These are phyloP conservation scores for Candida krabiensis DNA, from an alignment of 805 yeast genomes.

Conservation along the genomic window DNA sequence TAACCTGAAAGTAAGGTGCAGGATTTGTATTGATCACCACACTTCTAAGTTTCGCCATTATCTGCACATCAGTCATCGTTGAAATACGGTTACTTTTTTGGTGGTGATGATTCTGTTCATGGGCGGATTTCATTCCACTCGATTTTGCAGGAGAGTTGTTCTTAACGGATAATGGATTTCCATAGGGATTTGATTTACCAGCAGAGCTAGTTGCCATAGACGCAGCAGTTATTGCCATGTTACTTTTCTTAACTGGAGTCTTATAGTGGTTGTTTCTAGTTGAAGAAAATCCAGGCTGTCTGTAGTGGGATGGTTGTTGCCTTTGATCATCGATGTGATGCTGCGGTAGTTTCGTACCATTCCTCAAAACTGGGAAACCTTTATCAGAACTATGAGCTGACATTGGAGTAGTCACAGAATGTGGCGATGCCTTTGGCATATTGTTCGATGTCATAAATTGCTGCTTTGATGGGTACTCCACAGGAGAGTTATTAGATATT, in stretches of 20 bases:
- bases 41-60: conserved; percentile 74
- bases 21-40: conserved; percentile 89
- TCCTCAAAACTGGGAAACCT: conserved; percentile 2
- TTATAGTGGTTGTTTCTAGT: conserved; percentile 17
- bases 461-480: conserved; percentile 10
- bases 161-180: conserved; percentile 27
- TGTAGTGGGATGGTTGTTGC: conserved; percentile 13
- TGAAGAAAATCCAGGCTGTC: conserved; percentile 7
- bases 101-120: conserved; percentile 6
- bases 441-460: background rate
- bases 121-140: conserved; percentile 22
- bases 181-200: conserved; percentile 14
- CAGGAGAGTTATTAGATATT: background rate
- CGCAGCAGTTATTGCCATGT: conserved; percentile 35
- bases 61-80: conserved; percentile 81
- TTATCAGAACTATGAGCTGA: background rate
- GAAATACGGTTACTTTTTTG: conserved; percentile 52
- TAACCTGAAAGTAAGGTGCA: conserved; percentile 70
- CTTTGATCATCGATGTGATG: conserved; percentile 24
- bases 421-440: conserved; percentile 5
- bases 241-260: conserved; percentile 15
- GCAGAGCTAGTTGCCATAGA: conserved; percentile 33
- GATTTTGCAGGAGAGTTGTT: conserved; percentile 26
- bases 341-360: conserved; percentile 1
- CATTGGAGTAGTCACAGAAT: background rate